Conservation (phyloP, 2,329 filamentous ascomycete species). For the Fusarium verticillioides region DNA sequence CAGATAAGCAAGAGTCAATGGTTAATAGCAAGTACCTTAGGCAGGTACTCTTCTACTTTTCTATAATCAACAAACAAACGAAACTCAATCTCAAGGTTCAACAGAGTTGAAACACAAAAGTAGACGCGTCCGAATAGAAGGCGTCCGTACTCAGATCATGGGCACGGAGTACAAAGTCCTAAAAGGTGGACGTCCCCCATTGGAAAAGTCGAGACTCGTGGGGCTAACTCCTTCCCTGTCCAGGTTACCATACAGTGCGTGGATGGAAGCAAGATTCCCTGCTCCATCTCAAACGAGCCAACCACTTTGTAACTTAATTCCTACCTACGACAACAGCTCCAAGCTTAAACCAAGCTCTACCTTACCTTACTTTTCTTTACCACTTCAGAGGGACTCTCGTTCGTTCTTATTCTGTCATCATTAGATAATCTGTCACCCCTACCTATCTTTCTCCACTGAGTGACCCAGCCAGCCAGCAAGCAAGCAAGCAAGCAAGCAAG, state of each 20-base stretch:
- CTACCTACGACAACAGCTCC: conserved; percentile 25
- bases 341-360: neutral
- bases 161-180: conserved; percentile 34
- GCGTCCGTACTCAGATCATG: conserved; percentile 17
- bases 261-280: conserved; percentile 11
- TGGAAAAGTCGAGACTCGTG: conserved; percentile 21
- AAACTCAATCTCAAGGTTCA: neutral
- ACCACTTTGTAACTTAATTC: conserved; percentile 29
- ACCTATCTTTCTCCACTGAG: neutral
- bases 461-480: neutral
- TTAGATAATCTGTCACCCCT: neutral
- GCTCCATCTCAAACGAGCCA: conserved; percentile 38
- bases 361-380: neutral
- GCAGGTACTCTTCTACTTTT: neutral
- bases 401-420: neutral
- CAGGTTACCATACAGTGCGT: conserved; percentile 32
- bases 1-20: neutral
- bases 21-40: too few species aligned
- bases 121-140: conserved; percentile 7
- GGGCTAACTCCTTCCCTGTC: conserved; percentile 33
- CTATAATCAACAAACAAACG: neutral
- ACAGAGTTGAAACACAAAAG: neutral
- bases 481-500: too few species aligned
- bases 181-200: conserved; percentile 2
- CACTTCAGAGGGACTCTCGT: neutral